These are phyloP conservation scores for Candida pseudoviswanathii DNA, from an alignment of 1,139 yeast genomes.

Conservation along the genomic window DNA sequence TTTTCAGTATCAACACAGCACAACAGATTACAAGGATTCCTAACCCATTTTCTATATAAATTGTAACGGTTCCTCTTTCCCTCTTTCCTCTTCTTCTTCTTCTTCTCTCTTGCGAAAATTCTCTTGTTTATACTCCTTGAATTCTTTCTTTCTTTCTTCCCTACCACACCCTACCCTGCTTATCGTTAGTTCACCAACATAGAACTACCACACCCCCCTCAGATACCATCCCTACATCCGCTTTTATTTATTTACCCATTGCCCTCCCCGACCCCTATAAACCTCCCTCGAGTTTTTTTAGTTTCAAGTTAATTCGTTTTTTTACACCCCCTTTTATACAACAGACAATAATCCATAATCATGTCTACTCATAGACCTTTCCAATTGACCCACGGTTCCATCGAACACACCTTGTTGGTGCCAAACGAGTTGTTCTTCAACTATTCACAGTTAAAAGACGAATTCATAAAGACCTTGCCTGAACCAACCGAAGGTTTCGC, in stretches of 20 bases:
- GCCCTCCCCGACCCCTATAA: background rate
- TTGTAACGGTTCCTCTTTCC: background rate
- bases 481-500: slow-evolving; percentile 82
- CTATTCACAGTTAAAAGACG: slow-evolving; percentile 87
- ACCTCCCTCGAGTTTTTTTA: background rate
- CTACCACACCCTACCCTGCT: background rate
- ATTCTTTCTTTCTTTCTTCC: background rate
- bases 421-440: slow-evolving; percentile 80
- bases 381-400: slow-evolving; percentile 78
- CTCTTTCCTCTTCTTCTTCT: background rate
- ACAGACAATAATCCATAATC: background rate
- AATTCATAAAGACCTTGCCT: slow-evolving; percentile 77
- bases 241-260: no score
- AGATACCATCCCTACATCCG: background rate
- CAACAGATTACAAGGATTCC: background rate
- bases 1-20: background rate
- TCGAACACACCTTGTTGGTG: slow-evolving; percentile 85
- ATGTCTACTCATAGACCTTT: slow-evolving; percentile 57
- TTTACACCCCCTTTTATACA: background rate
- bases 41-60: slow-evolving; percentile 1
- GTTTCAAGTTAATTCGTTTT: background rate
- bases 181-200: background rate
- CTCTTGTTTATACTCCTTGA: background rate
- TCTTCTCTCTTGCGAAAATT: background rate
- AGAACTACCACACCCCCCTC: background rate